Evolutionary conservation across 228 moss, liverwort and hornwort species (phyloP).

Genomic region (Sphagnum magellanicum): DNA sequence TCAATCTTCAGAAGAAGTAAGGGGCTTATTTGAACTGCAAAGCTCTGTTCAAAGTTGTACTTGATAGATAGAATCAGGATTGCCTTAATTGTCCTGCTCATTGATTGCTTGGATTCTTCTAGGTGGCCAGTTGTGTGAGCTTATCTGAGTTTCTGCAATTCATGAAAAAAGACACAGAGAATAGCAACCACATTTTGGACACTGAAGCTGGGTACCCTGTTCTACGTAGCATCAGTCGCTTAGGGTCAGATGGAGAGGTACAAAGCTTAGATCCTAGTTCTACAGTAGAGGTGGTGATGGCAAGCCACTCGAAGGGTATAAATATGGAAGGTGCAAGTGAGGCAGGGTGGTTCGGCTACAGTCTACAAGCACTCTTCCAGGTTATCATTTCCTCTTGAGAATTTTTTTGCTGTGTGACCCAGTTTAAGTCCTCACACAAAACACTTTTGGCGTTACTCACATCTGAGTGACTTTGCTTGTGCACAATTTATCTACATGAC

Average conservation of each 20-base stretch:
- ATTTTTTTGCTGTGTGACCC: neutral
- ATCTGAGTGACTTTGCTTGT: neutral
- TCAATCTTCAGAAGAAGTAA: neutral
- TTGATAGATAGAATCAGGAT: neutral
- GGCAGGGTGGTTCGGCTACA: neutral
- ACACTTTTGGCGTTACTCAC: neutral
- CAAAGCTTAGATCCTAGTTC: neutral
- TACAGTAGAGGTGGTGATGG: neutral
- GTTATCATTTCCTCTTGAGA: neutral
- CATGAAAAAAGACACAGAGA: neutral
- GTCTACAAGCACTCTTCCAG: neutral
- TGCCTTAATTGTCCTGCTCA: neutral
- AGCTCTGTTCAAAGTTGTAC: neutral
- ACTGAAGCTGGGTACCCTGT: slow-evolving; percentile 1
- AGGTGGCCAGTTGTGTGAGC: neutral
- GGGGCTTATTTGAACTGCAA: neutral
- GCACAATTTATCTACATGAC: neutral
- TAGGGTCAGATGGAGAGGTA: neutral
- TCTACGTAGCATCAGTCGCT: slow-evolving; percentile 1
- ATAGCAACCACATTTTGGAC: neutral
- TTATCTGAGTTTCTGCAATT: neutral
- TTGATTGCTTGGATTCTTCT: neutral
- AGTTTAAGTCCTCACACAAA: neutral
- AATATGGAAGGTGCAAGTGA: neutral
- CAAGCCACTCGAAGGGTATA: neutral